Evolutionary conservation across 345 rosid genomes (phyloP), one percentile per base, ranked within the genome.

Genomic region (Salix caprea): DNA sequence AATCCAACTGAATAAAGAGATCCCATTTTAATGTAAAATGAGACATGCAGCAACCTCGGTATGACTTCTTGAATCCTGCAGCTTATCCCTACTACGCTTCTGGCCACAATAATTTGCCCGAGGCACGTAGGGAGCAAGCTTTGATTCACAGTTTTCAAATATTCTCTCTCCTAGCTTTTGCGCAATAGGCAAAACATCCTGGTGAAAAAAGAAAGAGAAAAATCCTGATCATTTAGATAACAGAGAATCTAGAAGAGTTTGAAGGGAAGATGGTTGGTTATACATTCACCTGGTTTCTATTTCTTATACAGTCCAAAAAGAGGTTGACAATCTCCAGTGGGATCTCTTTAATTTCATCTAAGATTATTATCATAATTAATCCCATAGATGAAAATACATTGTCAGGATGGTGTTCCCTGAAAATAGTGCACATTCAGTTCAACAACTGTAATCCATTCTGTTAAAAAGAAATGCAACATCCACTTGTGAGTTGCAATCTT

Each of bases 391-490:
- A n/a, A 58, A 32, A 76, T n/a, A 76, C 79, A 58, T 2, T 23
- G 3, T 76, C 74, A 46, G 73, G 79, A 76, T 76, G 79, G 54
- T 69, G 5, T 68, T 67, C 73, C 68, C 79, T 76, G 60, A 56
- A 76, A 58, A 24, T 37, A 5, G 48, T 58, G 39, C 26, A 40
- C 73, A 69, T 68, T n/a, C 26, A 58, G 15, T 16, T 50, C 40
- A 28, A 24, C 13, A 68, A 58, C 28, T 28, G 40, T 24, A 71
- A 23, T 68, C 26, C 54, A 56, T 48, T n/a, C 44, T 52, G 26
- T 68, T 56, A 54, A 13, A 34, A 6, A 18, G n/a, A 52, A 52
- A 52, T 52, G 23, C 58, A 52, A 18, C n/a, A 52, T 52, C 2
- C n/a, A 18, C 10, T 6, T 52, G 9, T 6, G 23, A 52, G 58